Base-by-base conservation (phyloP, 768 basidiomycete species). In the Rickenella mellea region DNA sequence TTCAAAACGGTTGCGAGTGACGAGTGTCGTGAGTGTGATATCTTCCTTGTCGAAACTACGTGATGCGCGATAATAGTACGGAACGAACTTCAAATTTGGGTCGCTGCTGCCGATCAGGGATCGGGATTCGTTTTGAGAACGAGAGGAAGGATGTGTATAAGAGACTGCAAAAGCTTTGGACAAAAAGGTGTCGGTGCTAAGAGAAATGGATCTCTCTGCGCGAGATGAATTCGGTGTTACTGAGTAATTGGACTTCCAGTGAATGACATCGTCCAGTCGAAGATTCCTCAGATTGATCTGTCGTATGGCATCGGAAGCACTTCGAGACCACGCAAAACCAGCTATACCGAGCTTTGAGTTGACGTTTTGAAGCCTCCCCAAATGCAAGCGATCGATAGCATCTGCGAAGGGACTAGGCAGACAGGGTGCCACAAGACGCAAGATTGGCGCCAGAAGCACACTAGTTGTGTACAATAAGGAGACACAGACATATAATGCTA, bases 21-120 rank as follows among this genome's bases (percentile, higher is more conserved):
- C 80, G 25, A 90, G 69, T 0, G 89, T 92, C 1, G 89, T 85
- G 42, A 92, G 77, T 2, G 89, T 91, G 40, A 92, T 77, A 47
- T 89, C 87, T 27, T 81, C 71, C 24, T 60, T 51, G 37, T 76
- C 68, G 47, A 80, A 71, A 9, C 54, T 50, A 2, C 70, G 73
- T 9, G 69, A 67, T 2, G 83, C 84, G 40, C 76, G 74, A 56
- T 85, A 87, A 60, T 83, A 89, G 63, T 80, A 92, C 0, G 89
- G 89, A 17, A 86, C 69, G 41, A 89, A 76, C 48, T 78, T 77
- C 53, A 73, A 22, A 10, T 36, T 80, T 1, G 88, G 87, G 27
- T 74, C 73, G 73, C 84, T 76, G 17, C n/a, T n/a, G n/a, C n/a
- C n/a, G n/a, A n/a, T n/a, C n/a, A n/a, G n/a, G n/a, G n/a, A n/a